Evolutionary conservation across 306 rosid genomes (phyloP).

Genomic region (Myrica gale): DNA sequence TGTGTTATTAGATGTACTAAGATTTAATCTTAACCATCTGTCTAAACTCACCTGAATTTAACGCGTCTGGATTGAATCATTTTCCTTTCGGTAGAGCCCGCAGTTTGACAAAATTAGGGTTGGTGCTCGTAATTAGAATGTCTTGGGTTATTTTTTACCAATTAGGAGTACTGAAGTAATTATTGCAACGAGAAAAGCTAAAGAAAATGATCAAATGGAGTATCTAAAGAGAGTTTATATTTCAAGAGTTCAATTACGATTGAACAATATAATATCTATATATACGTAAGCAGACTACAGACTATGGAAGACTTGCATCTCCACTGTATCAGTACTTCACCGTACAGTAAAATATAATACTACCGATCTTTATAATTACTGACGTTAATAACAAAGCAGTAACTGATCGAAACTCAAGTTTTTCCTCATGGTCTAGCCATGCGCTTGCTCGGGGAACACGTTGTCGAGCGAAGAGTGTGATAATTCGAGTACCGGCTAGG

Average conservation of each 20-base stretch:
- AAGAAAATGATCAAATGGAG: background rate
- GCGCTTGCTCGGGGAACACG: conserved; percentile 41
- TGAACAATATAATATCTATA: background rate
- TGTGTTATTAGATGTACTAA: no score
- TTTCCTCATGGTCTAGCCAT: conserved; percentile 34
- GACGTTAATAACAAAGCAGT: conserved; percentile 5
- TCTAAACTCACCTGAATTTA: no score
- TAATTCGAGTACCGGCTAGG: conserved; percentile 62
- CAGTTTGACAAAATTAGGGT: no score
- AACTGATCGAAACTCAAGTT: background rate
- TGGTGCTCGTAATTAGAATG: no score
- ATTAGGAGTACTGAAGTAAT: no score
- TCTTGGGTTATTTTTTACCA: no score
- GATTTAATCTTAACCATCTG: no score
- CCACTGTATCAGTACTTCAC: background rate
- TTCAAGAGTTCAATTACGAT: background rate
- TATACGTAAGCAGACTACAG: background rate
- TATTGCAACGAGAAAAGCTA: no score
- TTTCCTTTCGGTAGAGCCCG: no score
- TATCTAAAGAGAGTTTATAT: background rate
- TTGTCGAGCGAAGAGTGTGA: conserved; percentile 44
- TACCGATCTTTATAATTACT: background rate
- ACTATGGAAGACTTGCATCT: conserved; percentile 2
- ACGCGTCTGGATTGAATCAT: no score
- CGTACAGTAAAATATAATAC: background rate